Base-by-base conservation (phyloP, 176 grass and related monocot genomes). In the Cenchrus purpureus region DNA sequence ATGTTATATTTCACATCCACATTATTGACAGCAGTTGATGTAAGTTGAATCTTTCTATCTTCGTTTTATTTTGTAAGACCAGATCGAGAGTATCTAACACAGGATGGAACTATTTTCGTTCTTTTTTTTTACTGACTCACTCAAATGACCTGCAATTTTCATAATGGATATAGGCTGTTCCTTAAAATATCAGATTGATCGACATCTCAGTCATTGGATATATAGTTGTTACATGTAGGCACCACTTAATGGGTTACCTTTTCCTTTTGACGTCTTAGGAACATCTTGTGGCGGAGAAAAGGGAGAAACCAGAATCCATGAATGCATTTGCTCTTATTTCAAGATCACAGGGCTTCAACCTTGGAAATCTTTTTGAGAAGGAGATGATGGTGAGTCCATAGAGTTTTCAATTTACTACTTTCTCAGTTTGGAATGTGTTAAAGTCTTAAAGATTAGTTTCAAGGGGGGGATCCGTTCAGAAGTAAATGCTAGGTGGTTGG, bases 291-390 rank as follows among this genome's bases (percentile, higher is more conserved):
- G 88, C 93, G 0, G 97, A 94, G 78, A 96, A 56, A 71, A 99
- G 76, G 89, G 93, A 96, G 52, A 99, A 88, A 68, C 97, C 97
- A 60, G 91, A 99, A 49, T 96, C 91, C 19, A 92, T 99, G 90
- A 99, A 99, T 99, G 97, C 97, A 43, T 99, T 99, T 89, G 97
- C 94, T 80, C 93, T 99, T 85, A 99, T 99, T 83, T 92, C 97
- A 70, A 94, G 97, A 83, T 99, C 97, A 56, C 93, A 96, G 82
- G 97, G 97, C 59, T 99, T 99, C 79, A 99, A 99, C 79, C 91
- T 99, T 16, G 97, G 97, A 89, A 99, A 89, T 83, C 91, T 99
- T 68, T 99, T 99, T 82, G 97, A 99, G 77, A 94, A 99, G 82
- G 91, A 96, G 69, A 87, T 79, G 85, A 86, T 81, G 93, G 93